These are phyloP conservation scores for Dioscorea alata DNA, from an alignment of 106 monocot species.

Conservation along the genomic window DNA sequence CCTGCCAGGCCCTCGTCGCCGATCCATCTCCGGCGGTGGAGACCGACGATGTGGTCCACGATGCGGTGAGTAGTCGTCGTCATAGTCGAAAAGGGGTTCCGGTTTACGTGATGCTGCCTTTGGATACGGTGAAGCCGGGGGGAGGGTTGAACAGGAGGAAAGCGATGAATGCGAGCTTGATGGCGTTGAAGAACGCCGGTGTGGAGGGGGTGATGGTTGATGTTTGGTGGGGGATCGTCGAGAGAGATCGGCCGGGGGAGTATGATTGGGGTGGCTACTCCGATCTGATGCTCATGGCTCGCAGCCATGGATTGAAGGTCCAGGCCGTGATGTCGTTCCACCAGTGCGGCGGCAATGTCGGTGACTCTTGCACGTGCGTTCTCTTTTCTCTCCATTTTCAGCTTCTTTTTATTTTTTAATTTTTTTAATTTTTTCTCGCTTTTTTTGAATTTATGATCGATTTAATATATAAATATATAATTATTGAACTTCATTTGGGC, in stretches of 20 bases:
- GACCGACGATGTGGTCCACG: conserved; percentile 7
- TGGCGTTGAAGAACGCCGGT: conserved; percentile 76
- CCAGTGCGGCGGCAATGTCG: conserved; percentile 94
- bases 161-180: conserved; percentile 68
- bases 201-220: conserved; percentile 94
- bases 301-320: conserved; percentile 60
- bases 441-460: too few relatives aligned
- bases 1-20: conserved; percentile 37
- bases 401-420: too few relatives aligned
- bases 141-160: conserved; percentile 53
- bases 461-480: too few relatives aligned
- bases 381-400: not conserved
- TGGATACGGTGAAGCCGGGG: conserved; percentile 55
- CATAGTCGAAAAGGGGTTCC: conserved; percentile 45
- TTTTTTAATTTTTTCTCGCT: not conserved
- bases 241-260: conserved; percentile 54
- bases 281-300: conserved; percentile 66
- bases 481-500: too few relatives aligned
- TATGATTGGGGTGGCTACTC: conserved; percentile 75
- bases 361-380: conserved; percentile 75
- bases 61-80: not conserved
- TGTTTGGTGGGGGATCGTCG: conserved; percentile 97
- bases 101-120: conserved; percentile 92
- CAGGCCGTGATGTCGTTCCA: conserved; percentile 99
- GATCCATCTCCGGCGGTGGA: conserved; percentile 2